Evolutionary conservation across 192 early-diverging fungal species (phyloP), one percentile per base, ranked within the genome.

Genomic region (Entomortierella lignicola): DNA sequence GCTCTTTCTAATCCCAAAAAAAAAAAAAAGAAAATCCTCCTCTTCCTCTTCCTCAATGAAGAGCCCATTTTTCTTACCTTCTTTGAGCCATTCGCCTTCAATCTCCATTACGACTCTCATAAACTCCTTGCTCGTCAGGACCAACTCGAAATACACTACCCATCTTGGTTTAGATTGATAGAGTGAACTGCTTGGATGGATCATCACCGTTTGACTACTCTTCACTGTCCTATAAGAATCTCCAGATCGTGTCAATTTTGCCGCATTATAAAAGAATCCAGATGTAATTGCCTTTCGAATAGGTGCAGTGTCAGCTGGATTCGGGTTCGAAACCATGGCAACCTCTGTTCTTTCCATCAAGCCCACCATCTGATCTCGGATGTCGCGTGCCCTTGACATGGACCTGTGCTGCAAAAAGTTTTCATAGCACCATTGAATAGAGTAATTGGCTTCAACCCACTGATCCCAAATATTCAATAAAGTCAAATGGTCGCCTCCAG

Each of bases 251-350:
- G 91, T 91, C 23, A 98, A 72, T 43, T 93, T 82, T 4, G 94
- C 95, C 30, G 93, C 91, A 84, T 99, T 94, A 85, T 95, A 97
- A 80, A 99, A 99, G 84, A 96, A 99, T 4, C 98, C 98, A 4
- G 98, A 84, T 6, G 95, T 92, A 52, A 99, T 83, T 18, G 97
- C 85, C 82, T 98, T 99, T 63, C 93, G 94, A 42, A 99, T 94
- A 23, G 93, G 94, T 1, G 89, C 84, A 0, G 93, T 95, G 65
- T 98, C 95, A 31, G 81, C 84, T 17, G 97, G 91, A 60, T 98
- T 93, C 7, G 92, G 88, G 52, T 94, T 96, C n/a, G 89, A 71
- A 20, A 95, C 80, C 48, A 97, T 83, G 26, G 89, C 83, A 1
- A 98, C 93, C 72, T 99, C 98, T 4, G 93, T 91, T 27, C 97